Conservation (phyloP, 2,329 filamentous ascomycete species). For the Coccinonectria pachysandricola region DNA sequence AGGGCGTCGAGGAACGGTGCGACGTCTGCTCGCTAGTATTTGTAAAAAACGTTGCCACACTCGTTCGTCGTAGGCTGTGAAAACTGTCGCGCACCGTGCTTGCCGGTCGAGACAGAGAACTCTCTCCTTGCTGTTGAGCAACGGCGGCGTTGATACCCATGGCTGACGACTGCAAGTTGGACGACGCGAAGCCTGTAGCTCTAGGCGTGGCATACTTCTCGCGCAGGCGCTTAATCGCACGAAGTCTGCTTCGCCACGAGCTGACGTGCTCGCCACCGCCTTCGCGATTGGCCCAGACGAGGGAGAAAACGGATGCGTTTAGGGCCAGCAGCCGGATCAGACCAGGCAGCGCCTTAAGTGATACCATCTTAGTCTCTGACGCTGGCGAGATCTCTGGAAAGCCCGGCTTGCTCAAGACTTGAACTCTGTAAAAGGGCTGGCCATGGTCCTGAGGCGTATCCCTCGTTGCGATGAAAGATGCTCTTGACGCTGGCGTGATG, state of each 20-base stretch:
- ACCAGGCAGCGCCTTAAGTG: constrained; percentile 66
- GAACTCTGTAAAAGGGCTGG: constrained; percentile 71
- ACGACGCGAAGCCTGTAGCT: constrained; percentile 13
- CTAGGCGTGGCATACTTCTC: constrained; percentile 51
- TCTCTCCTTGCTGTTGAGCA: constrained; percentile 13
- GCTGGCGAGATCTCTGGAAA: constrained; percentile 90
- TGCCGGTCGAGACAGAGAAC: constrained; percentile 28
- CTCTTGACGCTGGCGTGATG: constrained; percentile 76
- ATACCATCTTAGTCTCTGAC: constrained; percentile 80
- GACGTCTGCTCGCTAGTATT: constrained; percentile 45
- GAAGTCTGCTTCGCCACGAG: constrained; percentile 78
- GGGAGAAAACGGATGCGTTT: constrained; percentile 86
- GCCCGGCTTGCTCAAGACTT: constrained; percentile 76
- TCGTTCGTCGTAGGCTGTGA: constrained; percentile 49
- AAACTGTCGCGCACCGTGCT: constrained; percentile 51
- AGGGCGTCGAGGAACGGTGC: constrained; percentile 47
- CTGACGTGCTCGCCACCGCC: constrained; percentile 78
- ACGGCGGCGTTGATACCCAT: constrained; percentile 17
- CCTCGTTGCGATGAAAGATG: constrained; percentile 60
- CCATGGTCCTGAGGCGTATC: constrained; percentile 25
- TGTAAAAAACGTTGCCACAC: constrained; percentile 55
- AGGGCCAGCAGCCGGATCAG: constrained; percentile 84
- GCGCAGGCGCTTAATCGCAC: constrained; percentile 73
- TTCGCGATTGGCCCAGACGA: constrained; percentile 73
- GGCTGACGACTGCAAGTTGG: constrained; percentile 21